Evolutionary conservation across 257 asterid genomes (phyloP).

Genomic region (Solanum rostratum): DNA sequence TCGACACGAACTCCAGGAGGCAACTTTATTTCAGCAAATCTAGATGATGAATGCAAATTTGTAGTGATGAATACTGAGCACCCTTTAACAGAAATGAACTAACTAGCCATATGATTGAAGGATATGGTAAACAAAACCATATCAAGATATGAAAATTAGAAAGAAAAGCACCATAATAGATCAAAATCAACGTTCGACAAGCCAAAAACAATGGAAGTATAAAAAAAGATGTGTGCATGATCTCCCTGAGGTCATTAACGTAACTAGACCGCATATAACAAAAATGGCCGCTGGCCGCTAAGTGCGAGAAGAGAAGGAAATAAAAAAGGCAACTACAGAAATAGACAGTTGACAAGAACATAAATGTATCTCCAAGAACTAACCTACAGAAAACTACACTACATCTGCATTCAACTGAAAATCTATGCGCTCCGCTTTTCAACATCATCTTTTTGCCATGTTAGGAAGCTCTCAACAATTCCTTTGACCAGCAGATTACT

Average conservation of each 20-base stretch:
- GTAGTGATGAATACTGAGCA: neutral
- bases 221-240: neutral
- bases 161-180: neutral
- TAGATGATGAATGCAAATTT: neutral
- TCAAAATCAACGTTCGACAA: neutral
- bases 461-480: neutral
- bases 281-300: neutral
- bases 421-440: neutral
- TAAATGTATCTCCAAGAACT: neutral
- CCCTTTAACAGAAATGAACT: slow-evolving; percentile 34
- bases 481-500: neutral
- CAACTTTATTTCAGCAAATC: neutral
- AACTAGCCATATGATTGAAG: neutral
- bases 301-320: neutral
- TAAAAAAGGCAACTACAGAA: neutral
- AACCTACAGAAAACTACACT: neutral
- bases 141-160: neutral
- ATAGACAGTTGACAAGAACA: neutral
- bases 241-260: neutral
- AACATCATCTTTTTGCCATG: neutral
- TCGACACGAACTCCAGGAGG: neutral
- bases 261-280: neutral
- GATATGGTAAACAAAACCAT: neutral
- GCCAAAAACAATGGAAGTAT: neutral
- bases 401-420: neutral